These are phyloP conservation scores for Ophiostoma ulmi DNA, from an alignment of 2,329 filamentous ascomycete species.

Conservation along the genomic window DNA sequence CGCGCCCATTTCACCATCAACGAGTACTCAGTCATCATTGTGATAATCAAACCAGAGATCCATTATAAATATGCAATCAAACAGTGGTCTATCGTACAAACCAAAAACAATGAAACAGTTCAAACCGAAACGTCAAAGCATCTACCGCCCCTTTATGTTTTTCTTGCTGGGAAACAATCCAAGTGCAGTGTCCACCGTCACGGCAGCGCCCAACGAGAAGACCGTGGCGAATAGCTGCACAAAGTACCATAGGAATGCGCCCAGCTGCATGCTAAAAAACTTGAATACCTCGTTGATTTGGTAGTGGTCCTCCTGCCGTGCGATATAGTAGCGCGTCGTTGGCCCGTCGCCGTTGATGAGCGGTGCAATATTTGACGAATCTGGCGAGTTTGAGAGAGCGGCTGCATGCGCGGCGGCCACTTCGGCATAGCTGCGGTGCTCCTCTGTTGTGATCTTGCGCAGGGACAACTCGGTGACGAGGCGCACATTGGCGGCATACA, in stretches of 20 bases:
- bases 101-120: neutral
- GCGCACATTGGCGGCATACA: conserved; percentile 62
- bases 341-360: conserved; percentile 15
- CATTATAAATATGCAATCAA: neutral
- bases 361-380: neutral
- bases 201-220: conserved; percentile 57
- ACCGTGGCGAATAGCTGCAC: conserved; percentile 53
- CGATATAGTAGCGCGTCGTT: conserved; percentile 60
- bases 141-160: neutral
- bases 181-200: conserved; percentile 11
- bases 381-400: neutral
- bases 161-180: neutral
- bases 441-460: conserved; percentile 29
- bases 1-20: neutral
- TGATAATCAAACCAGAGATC: neutral
- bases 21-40: neutral
- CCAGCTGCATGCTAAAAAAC: conserved; percentile 61
- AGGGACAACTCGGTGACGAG: conserved; percentile 66
- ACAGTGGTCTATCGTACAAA: neutral
- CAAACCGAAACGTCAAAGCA: neutral
- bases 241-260: conserved; percentile 44
- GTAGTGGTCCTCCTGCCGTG: conserved; percentile 74
- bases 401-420: conserved; percentile 17
- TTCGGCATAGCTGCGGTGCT: conserved; percentile 20
- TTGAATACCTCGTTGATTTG: conserved; percentile 70